Percentiles rank a stretch among this genome's conserved stretches.
phyloP scores from a whole-genome alignment of 306 rosid genomes.

The Lupinus albus region DNA sequence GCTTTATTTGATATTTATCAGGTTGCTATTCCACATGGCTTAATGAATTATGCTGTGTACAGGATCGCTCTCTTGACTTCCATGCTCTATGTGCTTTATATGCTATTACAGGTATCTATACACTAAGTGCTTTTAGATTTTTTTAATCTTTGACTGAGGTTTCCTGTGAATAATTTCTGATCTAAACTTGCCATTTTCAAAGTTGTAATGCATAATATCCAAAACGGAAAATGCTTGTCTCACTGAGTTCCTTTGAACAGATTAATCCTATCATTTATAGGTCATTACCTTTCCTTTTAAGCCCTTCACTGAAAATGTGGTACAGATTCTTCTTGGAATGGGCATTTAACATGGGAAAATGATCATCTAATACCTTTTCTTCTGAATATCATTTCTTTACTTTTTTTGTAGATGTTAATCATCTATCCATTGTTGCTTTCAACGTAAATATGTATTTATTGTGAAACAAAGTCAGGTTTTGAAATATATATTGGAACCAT shows the following conservation, averaged over 20 bases:
- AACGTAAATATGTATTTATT: not conserved
- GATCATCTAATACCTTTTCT: no score
- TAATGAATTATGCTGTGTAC: conserved; percentile 39
- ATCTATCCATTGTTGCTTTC: no score
- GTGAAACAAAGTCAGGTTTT: not conserved
- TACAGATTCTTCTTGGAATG: not conserved
- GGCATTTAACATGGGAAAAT: no score
- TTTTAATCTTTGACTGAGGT: not conserved
- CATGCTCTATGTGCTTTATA: conserved; percentile 69
- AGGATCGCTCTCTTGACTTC: conserved; percentile 91
- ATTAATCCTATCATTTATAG: not conserved
- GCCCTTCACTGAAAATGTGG: not conserved
- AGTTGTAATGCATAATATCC: not conserved
- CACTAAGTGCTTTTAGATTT: not conserved
- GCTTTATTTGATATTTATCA: conserved; percentile 34
- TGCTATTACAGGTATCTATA: conserved; percentile 71
- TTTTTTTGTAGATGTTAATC: no score
- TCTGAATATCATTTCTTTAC: no score
- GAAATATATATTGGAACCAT: conserved; percentile 21
- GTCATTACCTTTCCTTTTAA: not conserved
- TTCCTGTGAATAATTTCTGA: conserved; percentile 26
- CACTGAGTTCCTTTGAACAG: not conserved
- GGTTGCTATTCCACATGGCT: conserved; percentile 47
- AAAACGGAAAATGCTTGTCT: conserved; percentile 10
- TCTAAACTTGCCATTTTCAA: conserved; percentile 17